Percentiles rank a stretch among this genome's conserved stretches.
Evolutionary conservation across 2,329 filamentous ascomycete genomes (phyloP).

Genomic region (Microdochium bolleyi): DNA sequence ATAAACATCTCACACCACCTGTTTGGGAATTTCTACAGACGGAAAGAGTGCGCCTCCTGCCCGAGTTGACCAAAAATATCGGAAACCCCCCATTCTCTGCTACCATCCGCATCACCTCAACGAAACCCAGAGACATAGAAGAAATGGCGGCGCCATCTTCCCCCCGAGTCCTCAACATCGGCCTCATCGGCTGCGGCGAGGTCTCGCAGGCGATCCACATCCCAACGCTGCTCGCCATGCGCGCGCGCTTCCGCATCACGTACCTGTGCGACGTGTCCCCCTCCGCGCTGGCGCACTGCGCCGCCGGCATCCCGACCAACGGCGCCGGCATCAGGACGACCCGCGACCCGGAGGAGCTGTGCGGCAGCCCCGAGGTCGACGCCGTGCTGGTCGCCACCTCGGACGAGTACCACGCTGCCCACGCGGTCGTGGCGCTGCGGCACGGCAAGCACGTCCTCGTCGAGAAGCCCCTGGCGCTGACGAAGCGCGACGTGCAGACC

Average conservation of each 20-base stretch:
- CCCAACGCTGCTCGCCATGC: slow-evolving; percentile 32
- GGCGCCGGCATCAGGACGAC: slow-evolving; percentile 10
- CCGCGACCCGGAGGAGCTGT: slow-evolving; percentile 25
- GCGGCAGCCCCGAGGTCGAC: slow-evolving; percentile 28
- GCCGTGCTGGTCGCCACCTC: slow-evolving; percentile 41
- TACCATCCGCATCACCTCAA: no score
- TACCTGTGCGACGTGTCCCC: slow-evolving; percentile 44
- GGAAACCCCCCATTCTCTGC: no score
- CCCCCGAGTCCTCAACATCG: slow-evolving; percentile 19
- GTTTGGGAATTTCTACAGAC: no score
- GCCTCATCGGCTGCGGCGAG: slow-evolving; percentile 39
- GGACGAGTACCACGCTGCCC: slow-evolving; percentile 40
- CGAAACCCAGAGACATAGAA: no score
- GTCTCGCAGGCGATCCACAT: slow-evolving; percentile 45
- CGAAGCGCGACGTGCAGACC: slow-evolving; percentile 27
- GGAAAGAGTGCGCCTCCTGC: no score
- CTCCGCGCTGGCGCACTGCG: slow-evolving; percentile 16
- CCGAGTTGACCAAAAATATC: no score
- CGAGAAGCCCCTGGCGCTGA: slow-evolving; percentile 46
- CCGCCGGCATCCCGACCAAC: slow-evolving; percentile 3
- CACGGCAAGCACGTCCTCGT: slow-evolving; percentile 45
- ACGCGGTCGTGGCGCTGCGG: slow-evolving; percentile 37
- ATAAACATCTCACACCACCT: no score
- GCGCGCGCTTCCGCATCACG: slow-evolving; percentile 30
- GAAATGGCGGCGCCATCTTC: no score